phyloP scores from a whole-genome alignment of 2,329 filamentous ascomycete species.

The Neospermospora avenae region DNA sequence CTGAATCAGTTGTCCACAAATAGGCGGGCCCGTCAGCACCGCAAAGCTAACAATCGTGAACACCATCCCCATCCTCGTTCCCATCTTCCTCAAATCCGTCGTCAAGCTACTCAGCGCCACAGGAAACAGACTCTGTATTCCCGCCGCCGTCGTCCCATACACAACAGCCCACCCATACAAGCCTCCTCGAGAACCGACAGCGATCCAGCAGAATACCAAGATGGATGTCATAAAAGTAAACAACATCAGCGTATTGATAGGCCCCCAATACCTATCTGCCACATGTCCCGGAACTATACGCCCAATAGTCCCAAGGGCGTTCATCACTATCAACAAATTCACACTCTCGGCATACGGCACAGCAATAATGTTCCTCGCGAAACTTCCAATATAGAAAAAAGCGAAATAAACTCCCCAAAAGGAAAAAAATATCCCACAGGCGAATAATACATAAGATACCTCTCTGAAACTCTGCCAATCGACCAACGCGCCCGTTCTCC shows the following conservation, averaged over 20 bases:
- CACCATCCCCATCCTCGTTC: constrained; percentile 55
- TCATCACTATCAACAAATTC: constrained; percentile 50
- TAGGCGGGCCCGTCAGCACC: constrained; percentile 51
- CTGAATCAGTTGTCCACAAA: constrained; percentile 50
- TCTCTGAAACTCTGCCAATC: constrained; percentile 46
- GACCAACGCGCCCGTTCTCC: constrained; percentile 41
- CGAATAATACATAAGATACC: constrained; percentile 43
- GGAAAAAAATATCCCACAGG: constrained; percentile 40
- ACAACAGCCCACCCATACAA: constrained; percentile 49
- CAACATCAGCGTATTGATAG: constrained; percentile 50
- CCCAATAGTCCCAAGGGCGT: constrained; percentile 48
- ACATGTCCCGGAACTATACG: constrained; percentile 46
- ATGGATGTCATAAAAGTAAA: constrained; percentile 37
- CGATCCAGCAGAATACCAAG: constrained; percentile 47
- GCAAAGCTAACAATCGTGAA: constrained; percentile 51
- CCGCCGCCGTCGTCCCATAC: constrained; percentile 50
- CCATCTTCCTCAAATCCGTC: constrained; percentile 49
- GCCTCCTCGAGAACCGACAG: constrained; percentile 40
- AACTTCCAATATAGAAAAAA: constrained; percentile 38
- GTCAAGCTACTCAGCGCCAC: constrained; percentile 49
- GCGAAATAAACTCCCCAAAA: constrained; percentile 46
- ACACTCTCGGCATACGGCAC: constrained; percentile 43
- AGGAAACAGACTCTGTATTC: constrained; percentile 51
- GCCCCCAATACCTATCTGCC: constrained; percentile 48
- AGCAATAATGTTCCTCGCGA: constrained; percentile 37